phyloP scores from a whole-genome alignment of 306 rosid species.

The Hippophae rhamnoides region DNA sequence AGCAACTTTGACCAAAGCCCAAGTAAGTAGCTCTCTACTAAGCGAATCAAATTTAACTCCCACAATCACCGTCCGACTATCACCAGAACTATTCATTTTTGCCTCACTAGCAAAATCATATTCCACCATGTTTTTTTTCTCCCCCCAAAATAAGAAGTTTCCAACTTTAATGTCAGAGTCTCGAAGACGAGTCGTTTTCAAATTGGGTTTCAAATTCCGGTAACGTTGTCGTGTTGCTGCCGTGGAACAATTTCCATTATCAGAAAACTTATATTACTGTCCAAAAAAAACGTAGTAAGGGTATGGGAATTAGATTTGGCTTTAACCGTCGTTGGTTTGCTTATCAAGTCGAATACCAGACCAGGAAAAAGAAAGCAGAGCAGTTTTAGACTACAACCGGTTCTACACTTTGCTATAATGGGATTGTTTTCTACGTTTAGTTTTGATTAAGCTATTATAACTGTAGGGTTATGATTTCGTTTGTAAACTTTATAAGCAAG shows the following conservation, averaged over 20 bases:
- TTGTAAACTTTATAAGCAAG: conserved; percentile 20
- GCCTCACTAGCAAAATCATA: conserved; percentile 25
- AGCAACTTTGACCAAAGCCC: conserved; percentile 94
- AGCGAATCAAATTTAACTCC: conserved; percentile 76
- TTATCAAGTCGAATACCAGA: conserved; percentile 26
- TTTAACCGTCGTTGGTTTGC: conserved; percentile 35
- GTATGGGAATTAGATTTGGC: conserved; percentile 12
- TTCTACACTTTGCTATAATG: conserved; percentile 8
- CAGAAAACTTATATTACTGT: not conserved
- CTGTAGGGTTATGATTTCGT: conserved; percentile 8
- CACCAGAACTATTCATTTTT: conserved; percentile 24
- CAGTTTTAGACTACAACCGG: conserved; percentile 9
- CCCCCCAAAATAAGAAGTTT: too few species aligned
- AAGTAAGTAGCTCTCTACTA: conserved; percentile 78
- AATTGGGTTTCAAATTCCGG: conserved; percentile 16
- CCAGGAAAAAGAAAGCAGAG: conserved; percentile 11
- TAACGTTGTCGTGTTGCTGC: conserved; percentile 19
- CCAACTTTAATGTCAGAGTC: not conserved
- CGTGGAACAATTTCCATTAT: conserved; percentile 19
- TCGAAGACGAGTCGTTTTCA: conserved; percentile 5
- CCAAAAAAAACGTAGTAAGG: not conserved
- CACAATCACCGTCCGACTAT: conserved; percentile 53
- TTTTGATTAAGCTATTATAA: conserved; percentile 21
- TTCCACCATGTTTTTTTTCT: conserved; percentile 26
- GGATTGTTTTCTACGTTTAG: conserved; percentile 4